phyloP scores from a whole-genome alignment of 164 flowering plant species.

The Stephania cephalantha region DNA sequence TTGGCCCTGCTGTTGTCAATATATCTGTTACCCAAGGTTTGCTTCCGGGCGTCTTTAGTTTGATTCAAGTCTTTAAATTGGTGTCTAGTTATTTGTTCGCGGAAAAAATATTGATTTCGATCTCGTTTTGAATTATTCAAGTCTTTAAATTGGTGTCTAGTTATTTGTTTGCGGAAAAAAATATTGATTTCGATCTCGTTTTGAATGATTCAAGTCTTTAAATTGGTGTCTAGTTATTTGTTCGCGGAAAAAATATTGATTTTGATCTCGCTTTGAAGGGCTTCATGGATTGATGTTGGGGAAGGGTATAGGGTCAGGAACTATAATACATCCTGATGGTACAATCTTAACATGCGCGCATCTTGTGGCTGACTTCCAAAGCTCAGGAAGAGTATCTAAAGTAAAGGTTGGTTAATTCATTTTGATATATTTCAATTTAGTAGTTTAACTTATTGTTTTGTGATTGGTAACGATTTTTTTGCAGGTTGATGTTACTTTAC shows the following conservation, averaged over 20 bases:
- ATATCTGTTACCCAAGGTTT: conserved; percentile 64
- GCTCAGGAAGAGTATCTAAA: conserved; percentile 33
- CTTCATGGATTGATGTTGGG: conserved; percentile 48
- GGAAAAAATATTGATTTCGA: not conserved
- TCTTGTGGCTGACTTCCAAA: conserved; percentile 65
- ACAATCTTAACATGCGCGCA: conserved; percentile 95
- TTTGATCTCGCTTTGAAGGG: conserved; percentile 23
- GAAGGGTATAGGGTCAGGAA: conserved; percentile 75
- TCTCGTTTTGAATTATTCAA: not conserved
- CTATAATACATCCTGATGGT: conserved; percentile 78
- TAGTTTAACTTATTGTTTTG: not conserved
- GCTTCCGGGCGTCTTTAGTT: not conserved
- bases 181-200: not conserved
- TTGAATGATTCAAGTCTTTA: not conserved
- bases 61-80: not conserved
- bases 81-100: not conserved
- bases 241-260: not conserved
- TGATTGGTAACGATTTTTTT: not conserved
- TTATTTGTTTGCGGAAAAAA: not conserved
- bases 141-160: not conserved
- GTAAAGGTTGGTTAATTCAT: conserved; percentile 49
- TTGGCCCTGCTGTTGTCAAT: conserved; percentile 92
- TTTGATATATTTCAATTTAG: not conserved
- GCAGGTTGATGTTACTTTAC: conserved; percentile 89
- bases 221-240: not conserved